A percentile compares a stretch with the other conserved stretches of the same genome.
Conservation (phyloP, 2,329 filamentous ascomycete genomes). For the Ampelomyces quisqualis region DNA sequence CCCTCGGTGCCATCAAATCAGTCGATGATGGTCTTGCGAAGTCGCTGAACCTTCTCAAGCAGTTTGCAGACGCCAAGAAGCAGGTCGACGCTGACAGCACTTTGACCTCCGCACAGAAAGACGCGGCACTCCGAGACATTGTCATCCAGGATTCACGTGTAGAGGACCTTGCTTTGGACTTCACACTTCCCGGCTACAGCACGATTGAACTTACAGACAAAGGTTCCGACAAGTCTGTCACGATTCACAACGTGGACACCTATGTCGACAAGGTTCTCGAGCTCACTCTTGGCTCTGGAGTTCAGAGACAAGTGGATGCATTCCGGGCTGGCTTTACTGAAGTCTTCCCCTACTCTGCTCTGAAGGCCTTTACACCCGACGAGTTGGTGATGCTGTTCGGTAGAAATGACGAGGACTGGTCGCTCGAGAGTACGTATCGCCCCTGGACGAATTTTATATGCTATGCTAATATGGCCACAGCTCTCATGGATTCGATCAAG, state of each 20-base stretch:
- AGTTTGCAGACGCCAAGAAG: constrained; percentile 80
- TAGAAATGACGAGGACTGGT: constrained; percentile 92
- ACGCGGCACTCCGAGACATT: constrained; percentile 67
- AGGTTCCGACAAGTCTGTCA: constrained; percentile 74
- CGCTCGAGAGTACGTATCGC: constrained; percentile 78
- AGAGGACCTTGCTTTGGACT: constrained; percentile 88
- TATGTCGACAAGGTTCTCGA: constrained; percentile 92
- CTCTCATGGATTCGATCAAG: constrained; percentile 97
- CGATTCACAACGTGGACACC: constrained; percentile 83
- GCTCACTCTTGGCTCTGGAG: constrained; percentile 84
- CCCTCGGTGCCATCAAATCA: constrained; percentile 82
- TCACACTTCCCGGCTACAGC: constrained; percentile 84
- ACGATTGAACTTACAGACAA: constrained; percentile 79
- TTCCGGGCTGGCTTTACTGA: constrained; percentile 91
- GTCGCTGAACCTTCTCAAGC: constrained; percentile 83
- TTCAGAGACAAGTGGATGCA: constrained; percentile 84
- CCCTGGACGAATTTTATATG: background rate
- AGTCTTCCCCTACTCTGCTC: constrained; percentile 90
- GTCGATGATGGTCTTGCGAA: constrained; percentile 85
- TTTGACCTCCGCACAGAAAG: constrained; percentile 69
- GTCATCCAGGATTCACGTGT: constrained; percentile 73
- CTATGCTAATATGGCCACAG: constrained; percentile 51
- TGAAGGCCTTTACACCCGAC: constrained; percentile 91
- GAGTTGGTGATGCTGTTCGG: constrained; percentile 96
- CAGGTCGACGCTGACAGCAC: constrained; percentile 71